phyloP scores from a whole-genome alignment of 306 rosid species.

The Ochetophila trinervis region DNA sequence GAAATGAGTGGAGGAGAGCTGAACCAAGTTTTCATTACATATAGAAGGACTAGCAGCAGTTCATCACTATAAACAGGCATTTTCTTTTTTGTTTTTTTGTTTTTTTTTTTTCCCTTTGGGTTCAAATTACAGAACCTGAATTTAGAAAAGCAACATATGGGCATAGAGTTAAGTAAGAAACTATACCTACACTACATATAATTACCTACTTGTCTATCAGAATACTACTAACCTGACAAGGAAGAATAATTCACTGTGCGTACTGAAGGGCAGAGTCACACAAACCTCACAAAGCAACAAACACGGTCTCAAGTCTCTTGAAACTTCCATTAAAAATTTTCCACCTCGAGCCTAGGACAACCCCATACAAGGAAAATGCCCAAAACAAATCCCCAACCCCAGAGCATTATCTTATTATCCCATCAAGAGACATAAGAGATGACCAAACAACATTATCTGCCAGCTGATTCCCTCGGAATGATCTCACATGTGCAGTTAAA shows the following conservation, averaged over 20 bases:
- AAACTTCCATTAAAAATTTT: slow-evolving; percentile 28
- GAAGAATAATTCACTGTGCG: slow-evolving; percentile 63
- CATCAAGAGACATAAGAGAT: slow-evolving; percentile 26
- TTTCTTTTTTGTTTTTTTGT: slow-evolving; percentile 16
- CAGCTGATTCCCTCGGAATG: slow-evolving; percentile 33
- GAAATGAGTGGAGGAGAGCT: slow-evolving; percentile 20
- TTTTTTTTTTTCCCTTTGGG: slow-evolving; percentile 12
- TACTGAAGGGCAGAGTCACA: slow-evolving; percentile 61
- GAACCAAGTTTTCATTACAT: slow-evolving; percentile 41
- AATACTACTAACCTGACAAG: slow-evolving; percentile 57
- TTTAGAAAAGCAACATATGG: slow-evolving; percentile 39
- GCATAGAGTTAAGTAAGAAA: slow-evolving; percentile 40
- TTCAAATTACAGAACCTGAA: slow-evolving; percentile 58
- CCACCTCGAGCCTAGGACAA: slow-evolving; percentile 56
- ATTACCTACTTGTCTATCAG: slow-evolving; percentile 54
- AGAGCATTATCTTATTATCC: slow-evolving; percentile 30
- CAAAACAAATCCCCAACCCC: slow-evolving; percentile 46
- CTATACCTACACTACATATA: slow-evolving; percentile 63
- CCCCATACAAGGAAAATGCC: slow-evolving; percentile 43
- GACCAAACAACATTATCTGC: slow-evolving; percentile 40
- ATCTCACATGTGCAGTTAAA: slow-evolving; percentile 29
- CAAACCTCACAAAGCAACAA: slow-evolving; percentile 63
- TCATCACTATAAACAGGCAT: slow-evolving; percentile 56
- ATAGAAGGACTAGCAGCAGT: slow-evolving; percentile 29
- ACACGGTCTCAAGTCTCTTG: slow-evolving; percentile 49